Base-by-base conservation (phyloP, 441 rosid genomes). In the Populus hybrid region DNA sequence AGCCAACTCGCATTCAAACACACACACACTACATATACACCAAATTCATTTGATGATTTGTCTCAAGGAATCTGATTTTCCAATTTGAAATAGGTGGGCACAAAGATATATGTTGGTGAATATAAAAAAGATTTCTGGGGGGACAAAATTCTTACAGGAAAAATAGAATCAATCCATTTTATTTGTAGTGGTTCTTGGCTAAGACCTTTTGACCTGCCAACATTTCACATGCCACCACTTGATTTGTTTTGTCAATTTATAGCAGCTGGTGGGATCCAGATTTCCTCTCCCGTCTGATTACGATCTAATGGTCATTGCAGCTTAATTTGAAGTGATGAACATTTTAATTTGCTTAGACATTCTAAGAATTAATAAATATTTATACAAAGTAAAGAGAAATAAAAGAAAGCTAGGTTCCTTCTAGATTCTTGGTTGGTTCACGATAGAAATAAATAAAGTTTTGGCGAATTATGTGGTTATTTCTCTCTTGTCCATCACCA, bases 141-240 rank as follows among this genome's bases (percentile, higher is more conserved):
- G 26, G 65, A 1, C 10, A 32, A 8, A 67, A 32, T 11, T 67
- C 70, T 34, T 28, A 32, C 34, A 18, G 2, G 36, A 18, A 70
- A n/a, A 42, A 2, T 8, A 42, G 75, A 75, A 65, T 75, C 71
- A 14, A 10, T 20, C 35, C 10, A 40, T 35, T 10, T 40, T 21
- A 10, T 63, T 63, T 63, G 11, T 10, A 3, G 14, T 21, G 24
- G 14, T 21, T 46, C 66, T 21, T 63, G 65, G 64, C 64, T 6
- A 20, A 9, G 70, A 75, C 77, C 11, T 75, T 42, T 66, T 75
- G 77, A 67, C 42, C 30, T 40, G 40, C 77, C 36, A 26, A 28
- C 5, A 42, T 20, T 38, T 73, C 3, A 12, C 6, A 3, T 16
- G 21, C 67, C 28, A 46, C 64, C 77, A 75, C 67, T 24, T 34